A percentile compares a stretch with the other conserved stretches of the same genome.
Conservation (phyloP, 1,139 yeast species). For the Pichia cactophila region DNA sequence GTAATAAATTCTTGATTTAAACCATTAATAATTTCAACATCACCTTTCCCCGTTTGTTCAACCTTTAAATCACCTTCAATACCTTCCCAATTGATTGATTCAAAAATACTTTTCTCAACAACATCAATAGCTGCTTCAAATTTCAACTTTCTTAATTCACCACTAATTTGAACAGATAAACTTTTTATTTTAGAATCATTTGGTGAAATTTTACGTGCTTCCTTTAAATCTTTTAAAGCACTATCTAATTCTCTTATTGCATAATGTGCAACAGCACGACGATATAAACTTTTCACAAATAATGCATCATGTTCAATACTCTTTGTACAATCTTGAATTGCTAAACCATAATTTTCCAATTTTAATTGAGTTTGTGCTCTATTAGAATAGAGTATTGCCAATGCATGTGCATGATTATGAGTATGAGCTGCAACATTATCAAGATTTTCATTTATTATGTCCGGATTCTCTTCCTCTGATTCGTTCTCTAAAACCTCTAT, state of each 20-base stretch:
- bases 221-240: conserved; percentile 64
- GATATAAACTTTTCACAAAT: conserved; percentile 69
- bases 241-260: conserved; percentile 72
- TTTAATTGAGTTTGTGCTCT: conserved; percentile 88
- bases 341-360: conserved; percentile 78
- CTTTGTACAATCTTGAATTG: conserved; percentile 65
- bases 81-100: conserved; percentile 42
- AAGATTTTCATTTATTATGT: conserved; percentile 6
- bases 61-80: conserved; percentile 37
- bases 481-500: conserved; percentile 37
- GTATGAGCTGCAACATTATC: conserved; percentile 9
- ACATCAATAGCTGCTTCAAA: conserved; percentile 85
- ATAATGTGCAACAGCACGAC: conserved; percentile 77
- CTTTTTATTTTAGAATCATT: conserved; percentile 61
- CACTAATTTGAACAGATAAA: conserved; percentile 57
- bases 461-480: background rate
- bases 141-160: conserved; percentile 63
- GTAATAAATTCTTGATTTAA: conserved; percentile 49
- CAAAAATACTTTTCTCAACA: conserved; percentile 39
- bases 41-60: conserved; percentile 7
- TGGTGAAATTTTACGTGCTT: conserved; percentile 51
- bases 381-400: conserved; percentile 71
- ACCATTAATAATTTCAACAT: conserved; percentile 14
- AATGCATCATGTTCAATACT: conserved; percentile 63
- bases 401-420: conserved; percentile 9